Evolutionary conservation across 1,284 basidiomycete genomes (phyloP).

Genomic region (Cutaneotrichosporon spelunceum): DNA sequence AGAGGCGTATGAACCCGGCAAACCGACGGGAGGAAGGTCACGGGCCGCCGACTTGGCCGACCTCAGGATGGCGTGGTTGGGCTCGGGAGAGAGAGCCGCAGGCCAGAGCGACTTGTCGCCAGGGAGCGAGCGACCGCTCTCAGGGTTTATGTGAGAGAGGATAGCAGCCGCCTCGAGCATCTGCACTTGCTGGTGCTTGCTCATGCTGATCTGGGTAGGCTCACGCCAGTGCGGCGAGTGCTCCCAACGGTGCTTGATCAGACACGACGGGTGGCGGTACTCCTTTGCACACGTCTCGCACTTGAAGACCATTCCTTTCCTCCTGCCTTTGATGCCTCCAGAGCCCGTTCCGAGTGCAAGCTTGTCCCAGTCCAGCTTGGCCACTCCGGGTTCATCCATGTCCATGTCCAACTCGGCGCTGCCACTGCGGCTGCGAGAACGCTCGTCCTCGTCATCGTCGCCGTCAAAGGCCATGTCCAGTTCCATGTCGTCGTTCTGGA

Average conservation of each 20-base stretch:
- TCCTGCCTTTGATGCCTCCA: conserved; percentile 57
- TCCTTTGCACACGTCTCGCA: conserved; percentile 93
- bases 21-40: conserved; percentile 44
- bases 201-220: conserved; percentile 86
- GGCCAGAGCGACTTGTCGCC: conserved; percentile 80
- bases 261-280: conserved; percentile 88
- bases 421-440: conserved; percentile 23
- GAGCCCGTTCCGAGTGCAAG: conserved; percentile 49
- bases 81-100: conserved; percentile 55
- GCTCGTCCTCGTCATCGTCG: conserved; percentile 28
- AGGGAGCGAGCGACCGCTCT: conserved; percentile 71
- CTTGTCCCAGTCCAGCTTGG: conserved; percentile 32
- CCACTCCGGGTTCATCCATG: conserved; percentile 28
- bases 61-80: conserved; percentile 25
- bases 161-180: conserved; percentile 96
- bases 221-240: conserved; percentile 97
- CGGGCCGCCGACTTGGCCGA: conserved; percentile 34
- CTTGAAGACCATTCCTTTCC: conserved; percentile 74
- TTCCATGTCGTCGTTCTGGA: conserved; percentile 42
- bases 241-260: conserved; percentile 97
- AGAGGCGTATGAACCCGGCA: conserved; percentile 32
- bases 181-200: conserved; percentile 98
- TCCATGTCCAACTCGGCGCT: conserved; percentile 41
- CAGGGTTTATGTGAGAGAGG: conserved; percentile 70
- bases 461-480: conserved; percentile 45